These are phyloP conservation scores for Paramecium primaurelia DNA, from an alignment of 73 alveolate genomes.

Conservation along the genomic window DNA sequence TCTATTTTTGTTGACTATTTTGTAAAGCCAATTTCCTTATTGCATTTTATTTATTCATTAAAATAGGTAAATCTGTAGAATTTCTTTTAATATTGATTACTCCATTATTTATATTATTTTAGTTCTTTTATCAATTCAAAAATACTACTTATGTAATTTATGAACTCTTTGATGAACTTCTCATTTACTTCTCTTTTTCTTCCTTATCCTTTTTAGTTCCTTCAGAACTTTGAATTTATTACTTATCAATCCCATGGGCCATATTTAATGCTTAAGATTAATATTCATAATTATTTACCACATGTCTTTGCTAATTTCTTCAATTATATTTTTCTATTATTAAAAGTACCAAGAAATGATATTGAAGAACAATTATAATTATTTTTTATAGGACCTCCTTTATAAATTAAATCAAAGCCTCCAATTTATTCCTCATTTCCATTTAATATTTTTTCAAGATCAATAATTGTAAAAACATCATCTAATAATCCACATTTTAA, in stretches of 20 bases:
- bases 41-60: not conserved
- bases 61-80: not conserved
- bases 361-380: conserved; percentile 80
- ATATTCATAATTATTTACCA: not conserved
- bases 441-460: conserved; percentile 85
- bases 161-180: conserved; percentile 20
- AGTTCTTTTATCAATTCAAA: not conserved
- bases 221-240: not conserved
- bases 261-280: conserved; percentile 86
- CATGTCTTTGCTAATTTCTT: conserved; percentile 91
- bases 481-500: conserved; percentile 95
- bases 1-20: not conserved
- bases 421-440: conserved; percentile 99
- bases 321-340: conserved; percentile 90
- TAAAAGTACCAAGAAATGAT: conserved; percentile 92
- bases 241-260: conserved; percentile 64
- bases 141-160: not conserved
- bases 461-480: conserved; percentile 94
- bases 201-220: not conserved
- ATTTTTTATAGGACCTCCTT: conserved; percentile 83
- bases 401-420: conserved; percentile 99
- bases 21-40: not conserved
- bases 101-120: not conserved
- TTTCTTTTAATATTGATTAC: not conserved
- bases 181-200: not conserved